Evolutionary conservation across 345 rosid genomes (phyloP).

Genomic region (Syzygium oleosum): DNA sequence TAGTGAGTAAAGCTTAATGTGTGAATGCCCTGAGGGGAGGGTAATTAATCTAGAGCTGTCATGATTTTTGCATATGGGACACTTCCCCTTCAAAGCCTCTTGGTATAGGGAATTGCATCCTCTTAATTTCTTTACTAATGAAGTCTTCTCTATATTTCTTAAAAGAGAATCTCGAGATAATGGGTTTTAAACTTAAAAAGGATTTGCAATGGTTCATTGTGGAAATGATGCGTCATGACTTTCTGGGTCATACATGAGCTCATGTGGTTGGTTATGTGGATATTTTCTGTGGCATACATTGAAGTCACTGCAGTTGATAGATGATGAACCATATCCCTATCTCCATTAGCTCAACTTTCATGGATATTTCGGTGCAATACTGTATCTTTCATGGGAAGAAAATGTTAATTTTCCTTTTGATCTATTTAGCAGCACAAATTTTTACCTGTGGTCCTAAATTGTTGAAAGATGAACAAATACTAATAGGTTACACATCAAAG

Average conservation of each 20-base stretch:
- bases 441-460: not conserved
- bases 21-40: not conserved
- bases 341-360: not conserved
- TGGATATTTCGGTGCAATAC: not conserved
- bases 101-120: not conserved
- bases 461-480: not conserved
- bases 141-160: not conserved
- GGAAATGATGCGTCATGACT: not conserved
- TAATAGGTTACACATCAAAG: conserved; percentile 44
- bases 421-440: not conserved
- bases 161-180: not conserved
- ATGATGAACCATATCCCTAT: not conserved
- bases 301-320: not conserved
- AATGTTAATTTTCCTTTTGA: not conserved
- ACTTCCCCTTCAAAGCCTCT: not conserved
- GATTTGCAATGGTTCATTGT: not conserved
- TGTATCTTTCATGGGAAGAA: not conserved
- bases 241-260: not conserved
- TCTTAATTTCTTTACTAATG: not conserved
- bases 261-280: not conserved
- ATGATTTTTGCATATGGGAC: not conserved
- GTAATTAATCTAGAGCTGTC: not conserved
- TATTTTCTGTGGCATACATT: not conserved
- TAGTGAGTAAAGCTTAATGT: not conserved
- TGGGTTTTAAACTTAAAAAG: not conserved